A percentile compares a stretch with the other conserved stretches of the same genome.
Evolutionary conservation across 2,329 filamentous ascomycete genomes (phyloP).

Genomic region (Pseudogymnoascus verrucosus): DNA sequence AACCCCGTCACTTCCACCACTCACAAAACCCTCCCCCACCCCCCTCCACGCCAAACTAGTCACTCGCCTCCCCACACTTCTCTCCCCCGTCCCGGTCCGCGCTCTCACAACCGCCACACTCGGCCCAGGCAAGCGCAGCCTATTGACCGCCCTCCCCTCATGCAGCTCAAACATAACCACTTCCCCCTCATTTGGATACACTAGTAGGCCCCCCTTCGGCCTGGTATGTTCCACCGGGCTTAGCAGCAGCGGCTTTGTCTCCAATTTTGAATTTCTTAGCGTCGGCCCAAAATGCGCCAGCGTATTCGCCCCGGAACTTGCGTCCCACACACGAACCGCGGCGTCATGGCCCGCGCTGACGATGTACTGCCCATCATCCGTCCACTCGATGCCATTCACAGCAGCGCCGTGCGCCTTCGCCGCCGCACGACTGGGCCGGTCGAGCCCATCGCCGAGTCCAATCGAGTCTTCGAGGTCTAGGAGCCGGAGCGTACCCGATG

Average conservation of each 20-base stretch:
- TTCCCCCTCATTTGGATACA: slow-evolving; percentile 76
- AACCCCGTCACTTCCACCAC: slow-evolving; percentile 74
- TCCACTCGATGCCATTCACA: slow-evolving; percentile 82
- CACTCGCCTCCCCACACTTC: slow-evolving; percentile 58
- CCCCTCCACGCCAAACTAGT: slow-evolving; percentile 68
- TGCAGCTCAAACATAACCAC: slow-evolving; percentile 74
- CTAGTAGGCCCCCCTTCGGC: slow-evolving; percentile 55
- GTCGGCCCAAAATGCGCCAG: slow-evolving; percentile 80
- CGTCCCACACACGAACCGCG: slow-evolving; percentile 80
- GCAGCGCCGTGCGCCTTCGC: slow-evolving; percentile 68
- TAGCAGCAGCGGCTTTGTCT: slow-evolving; percentile 52
- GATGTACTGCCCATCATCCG: slow-evolving; percentile 66
- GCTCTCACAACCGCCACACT: slow-evolving; percentile 38
- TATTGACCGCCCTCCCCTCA: slow-evolving; percentile 64
- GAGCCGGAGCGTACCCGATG: slow-evolving; percentile 65
- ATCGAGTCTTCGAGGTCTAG: slow-evolving; percentile 79
- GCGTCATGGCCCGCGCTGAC: slow-evolving; percentile 78
- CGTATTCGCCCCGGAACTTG: slow-evolving; percentile 72
- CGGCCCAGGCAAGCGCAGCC: slow-evolving; percentile 58
- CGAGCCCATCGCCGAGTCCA: slow-evolving; percentile 42
- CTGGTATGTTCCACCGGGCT: slow-evolving; percentile 52
- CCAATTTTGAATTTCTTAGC: slow-evolving; percentile 64
- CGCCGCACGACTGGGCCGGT: slow-evolving; percentile 37
- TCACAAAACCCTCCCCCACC: slow-evolving; percentile 63
- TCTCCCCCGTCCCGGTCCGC: slow-evolving; percentile 42